Percentiles rank a stretch among this genome's conserved stretches.
phyloP scores from a whole-genome alignment of 78 protist species.

The Dictyostelium brefeldianum region DNA sequence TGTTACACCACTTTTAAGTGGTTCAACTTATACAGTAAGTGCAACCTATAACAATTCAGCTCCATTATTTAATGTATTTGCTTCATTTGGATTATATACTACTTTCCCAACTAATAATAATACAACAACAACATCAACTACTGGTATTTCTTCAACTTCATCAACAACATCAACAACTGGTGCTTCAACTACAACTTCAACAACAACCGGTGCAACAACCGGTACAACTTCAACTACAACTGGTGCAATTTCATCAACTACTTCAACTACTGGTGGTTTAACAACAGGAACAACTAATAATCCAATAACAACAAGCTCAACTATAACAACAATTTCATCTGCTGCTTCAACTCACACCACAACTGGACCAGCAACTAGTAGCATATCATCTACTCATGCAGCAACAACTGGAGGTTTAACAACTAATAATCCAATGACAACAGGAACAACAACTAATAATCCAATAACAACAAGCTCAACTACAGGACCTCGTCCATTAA shows the following conservation, averaged over 20 bases:
- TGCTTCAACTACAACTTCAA: neutral
- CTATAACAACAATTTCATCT: neutral
- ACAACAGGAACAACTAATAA: neutral
- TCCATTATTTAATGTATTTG: slow-evolving; percentile 45
- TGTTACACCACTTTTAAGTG: neutral
- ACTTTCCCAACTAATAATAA: slow-evolving; percentile 11
- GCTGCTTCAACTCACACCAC: neutral
- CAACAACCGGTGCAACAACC: neutral
- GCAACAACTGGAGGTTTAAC: neutral
- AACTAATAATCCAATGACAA: neutral
- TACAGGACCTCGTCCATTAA: slow-evolving; percentile 9
- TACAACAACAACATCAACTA: neutral
- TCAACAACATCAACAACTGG: neutral
- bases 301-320: neutral
- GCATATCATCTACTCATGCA: neutral
- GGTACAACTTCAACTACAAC: neutral
- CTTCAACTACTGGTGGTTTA: neutral
- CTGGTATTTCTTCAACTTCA: no score
- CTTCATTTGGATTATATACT: slow-evolving; percentile 20
- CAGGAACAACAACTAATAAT: neutral
- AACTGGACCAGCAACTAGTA: neutral
- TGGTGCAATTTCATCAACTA: neutral
- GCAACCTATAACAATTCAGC: slow-evolving; percentile 39
- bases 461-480: neutral
- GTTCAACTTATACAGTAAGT: slow-evolving; percentile 35